Evolutionary conservation across 2,329 filamentous ascomycete species (phyloP), one percentile per base, ranked within the genome.

Genomic region (Calcarisporium arbuscula): DNA sequence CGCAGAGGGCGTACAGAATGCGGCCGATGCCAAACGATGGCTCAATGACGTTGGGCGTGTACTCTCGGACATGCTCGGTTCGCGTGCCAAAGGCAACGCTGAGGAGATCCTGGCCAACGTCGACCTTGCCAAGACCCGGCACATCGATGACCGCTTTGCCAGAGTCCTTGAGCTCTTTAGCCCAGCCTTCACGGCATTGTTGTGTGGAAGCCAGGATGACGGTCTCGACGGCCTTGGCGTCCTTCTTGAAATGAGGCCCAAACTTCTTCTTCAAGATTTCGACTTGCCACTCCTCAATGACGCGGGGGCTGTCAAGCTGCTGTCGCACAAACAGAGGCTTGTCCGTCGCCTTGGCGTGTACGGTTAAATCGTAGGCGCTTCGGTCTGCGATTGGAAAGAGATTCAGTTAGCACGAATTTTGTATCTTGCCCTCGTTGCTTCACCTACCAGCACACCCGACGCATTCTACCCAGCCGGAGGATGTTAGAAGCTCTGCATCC

Each of bases 1-100:
- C 92, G 56, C 94, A 84, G 52, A 98, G 68, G 41, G 84, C 81
- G 69, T 95, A 96, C 39, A 96, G 69, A 43, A 96, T 95, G 50
- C 90, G 80, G 40, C 90, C 92, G 53, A 96, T 94, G 70, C 90
- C 90, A 52, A 96, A 98, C 1, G 90, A 96, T 2, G 90, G 92
- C 67, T 98, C 92, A 49, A 96, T 94, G 30, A 94, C 88, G 56
- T 95, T 95, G 40, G 90, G 90, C 1, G 83, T 94, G 67, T 86
- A 98, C 59, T 95, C 89, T 51, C 92, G 77, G 39, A 81, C 77
- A 57, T 94, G 82, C 61, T 95, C 86, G 5, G 80, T 74, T 43
- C 87, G 74, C 48, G 82, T 94, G 49, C 81, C 78, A 66, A 85
- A 88, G 66, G 89, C 85, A 49, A 96, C 87, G 39, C 70, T 77